A percentile compares a stretch with the other conserved stretches of the same genome.
Evolutionary conservation across 129 eudicot species (phyloP).

Genomic region (Flaveria ramosissima): DNA sequence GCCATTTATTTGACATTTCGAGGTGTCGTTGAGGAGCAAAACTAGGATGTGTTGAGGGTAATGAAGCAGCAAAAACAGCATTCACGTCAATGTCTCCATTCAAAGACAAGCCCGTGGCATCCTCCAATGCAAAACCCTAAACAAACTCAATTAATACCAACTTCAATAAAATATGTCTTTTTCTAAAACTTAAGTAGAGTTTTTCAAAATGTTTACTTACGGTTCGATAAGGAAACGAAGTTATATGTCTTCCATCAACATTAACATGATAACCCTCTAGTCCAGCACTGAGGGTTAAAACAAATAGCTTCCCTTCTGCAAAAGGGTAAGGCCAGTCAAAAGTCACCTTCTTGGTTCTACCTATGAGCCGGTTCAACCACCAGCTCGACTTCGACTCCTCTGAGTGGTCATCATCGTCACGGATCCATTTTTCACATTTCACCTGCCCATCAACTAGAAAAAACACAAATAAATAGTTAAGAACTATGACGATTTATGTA

Average conservation of each 20-base stretch:
- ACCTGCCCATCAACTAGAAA: slow-evolving; percentile 72
- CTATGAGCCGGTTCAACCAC: slow-evolving; percentile 84
- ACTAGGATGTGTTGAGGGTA: slow-evolving; percentile 90
- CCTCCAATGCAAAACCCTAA: slow-evolving; percentile 90
- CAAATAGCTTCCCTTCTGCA: slow-evolving; percentile 76
- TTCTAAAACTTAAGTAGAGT: background rate
- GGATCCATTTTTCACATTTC: slow-evolving; percentile 91
- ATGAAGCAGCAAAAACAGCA: slow-evolving; percentile 76
- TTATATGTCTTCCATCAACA: slow-evolving; percentile 82
- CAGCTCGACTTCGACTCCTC: slow-evolving; percentile 74
- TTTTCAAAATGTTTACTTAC: slow-evolving; percentile 46
- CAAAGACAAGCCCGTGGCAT: slow-evolving; percentile 77
- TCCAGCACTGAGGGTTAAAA: slow-evolving; percentile 80
- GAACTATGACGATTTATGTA: background rate
- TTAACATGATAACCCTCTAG: slow-evolving; percentile 85
- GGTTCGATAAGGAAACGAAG: slow-evolving; percentile 85
- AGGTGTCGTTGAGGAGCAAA: slow-evolving; percentile 75
- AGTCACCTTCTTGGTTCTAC: slow-evolving; percentile 71
- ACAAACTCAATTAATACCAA: slow-evolving; percentile 5
- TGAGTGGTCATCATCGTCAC: slow-evolving; percentile 63
- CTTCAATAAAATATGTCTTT: background rate
- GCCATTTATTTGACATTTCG: slow-evolving; percentile 66
- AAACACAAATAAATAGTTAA: slow-evolving; percentile 29
- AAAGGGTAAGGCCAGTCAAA: slow-evolving; percentile 91
- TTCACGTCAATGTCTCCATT: slow-evolving; percentile 70